Percentiles rank a stretch among this genome's conserved stretches.
Evolutionary conservation across 768 basidiomycete species (phyloP).

Genomic region (Macrolepiota albuminosa): DNA sequence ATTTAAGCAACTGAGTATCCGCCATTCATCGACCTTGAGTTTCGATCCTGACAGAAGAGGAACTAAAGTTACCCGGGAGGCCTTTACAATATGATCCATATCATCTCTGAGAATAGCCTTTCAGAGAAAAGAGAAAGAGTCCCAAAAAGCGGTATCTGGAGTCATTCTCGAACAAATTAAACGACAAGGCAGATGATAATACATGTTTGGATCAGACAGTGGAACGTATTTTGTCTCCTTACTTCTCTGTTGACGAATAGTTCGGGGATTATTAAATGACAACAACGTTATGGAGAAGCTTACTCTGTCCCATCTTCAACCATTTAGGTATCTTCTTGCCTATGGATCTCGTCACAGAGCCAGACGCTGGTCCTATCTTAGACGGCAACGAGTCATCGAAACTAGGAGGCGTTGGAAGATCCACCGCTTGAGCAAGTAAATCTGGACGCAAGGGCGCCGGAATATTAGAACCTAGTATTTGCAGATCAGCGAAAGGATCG

Average conservation of each 20-base stretch:
- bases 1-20: too few relatives aligned
- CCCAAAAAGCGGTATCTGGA: not conserved
- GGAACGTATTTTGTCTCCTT: not conserved
- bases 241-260: slow-evolving; percentile 12
- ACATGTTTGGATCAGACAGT: not conserved
- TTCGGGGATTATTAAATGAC: not conserved
- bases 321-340: slow-evolving; percentile 74
- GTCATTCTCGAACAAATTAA: not conserved
- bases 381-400: slow-evolving; percentile 14
- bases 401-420: slow-evolving; percentile 57
- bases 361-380: slow-evolving; percentile 7
- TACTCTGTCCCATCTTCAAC: slow-evolving; percentile 66
- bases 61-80: too few relatives aligned
- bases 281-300: slow-evolving; percentile 17
- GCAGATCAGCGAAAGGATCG: slow-evolving; percentile 14
- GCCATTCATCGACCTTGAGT: too few relatives aligned
- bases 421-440: slow-evolving; percentile 55
- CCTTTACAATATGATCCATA: too few relatives aligned
- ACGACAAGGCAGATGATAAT: not conserved
- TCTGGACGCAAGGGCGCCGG: slow-evolving; percentile 61
- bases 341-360: slow-evolving; percentile 4
- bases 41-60: too few relatives aligned
- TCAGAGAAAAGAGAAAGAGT: not conserved
- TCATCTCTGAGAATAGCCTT: not conserved
- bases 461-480: slow-evolving; percentile 39